phyloP scores from a whole-genome alignment of 2,329 filamentous ascomycete genomes.

The Colletotrichum sp. region DNA sequence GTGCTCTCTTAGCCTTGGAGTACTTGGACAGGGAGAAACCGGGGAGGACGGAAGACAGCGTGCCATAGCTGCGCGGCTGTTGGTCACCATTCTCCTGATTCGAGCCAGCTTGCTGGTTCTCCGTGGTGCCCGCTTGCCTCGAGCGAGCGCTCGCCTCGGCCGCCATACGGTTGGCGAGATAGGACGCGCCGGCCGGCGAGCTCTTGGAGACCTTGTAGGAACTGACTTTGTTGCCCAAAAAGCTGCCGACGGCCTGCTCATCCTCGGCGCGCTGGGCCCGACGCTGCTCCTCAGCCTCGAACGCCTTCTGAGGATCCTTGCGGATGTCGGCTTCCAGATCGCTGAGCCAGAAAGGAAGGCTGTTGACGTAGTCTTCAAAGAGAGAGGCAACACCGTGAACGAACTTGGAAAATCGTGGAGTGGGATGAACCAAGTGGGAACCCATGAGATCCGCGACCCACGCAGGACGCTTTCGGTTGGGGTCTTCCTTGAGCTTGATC shows the following conservation, averaged over 20 bases:
- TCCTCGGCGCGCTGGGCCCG: conserved; percentile 83
- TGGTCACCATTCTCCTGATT: conserved; percentile 40
- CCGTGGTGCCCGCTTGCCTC: conserved; percentile 22
- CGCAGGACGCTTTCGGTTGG: conserved; percentile 70
- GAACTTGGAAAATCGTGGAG: conserved; percentile 94
- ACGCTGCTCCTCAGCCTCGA: conserved; percentile 88
- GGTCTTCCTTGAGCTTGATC: conserved; percentile 81
- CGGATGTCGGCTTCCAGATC: conserved; percentile 93
- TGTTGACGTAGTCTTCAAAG: conserved; percentile 96
- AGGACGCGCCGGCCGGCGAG: conserved; percentile 73
- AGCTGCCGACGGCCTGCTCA: conserved; percentile 86
- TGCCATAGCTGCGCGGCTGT: conserved; percentile 47
- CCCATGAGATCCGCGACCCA: conserved; percentile 94
- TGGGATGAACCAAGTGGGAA: conserved; percentile 89
- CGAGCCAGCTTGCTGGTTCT: conserved; percentile 25
- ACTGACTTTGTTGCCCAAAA: conserved; percentile 67
- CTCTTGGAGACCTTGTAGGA: conserved; percentile 66
- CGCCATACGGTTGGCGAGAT: conserved; percentile 60
- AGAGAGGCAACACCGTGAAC: conserved; percentile 90
- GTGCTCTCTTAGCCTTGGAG: conserved; percentile 60
- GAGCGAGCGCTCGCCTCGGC: conserved; percentile 44
- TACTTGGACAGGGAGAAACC: conserved; percentile 84
- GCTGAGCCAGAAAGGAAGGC: conserved; percentile 93
- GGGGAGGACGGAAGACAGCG: conserved; percentile 77
- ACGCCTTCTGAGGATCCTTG: conserved; percentile 87